Base-by-base conservation (phyloP, 768 basidiomycete genomes). In the Phanerochaete sordida region DNA sequence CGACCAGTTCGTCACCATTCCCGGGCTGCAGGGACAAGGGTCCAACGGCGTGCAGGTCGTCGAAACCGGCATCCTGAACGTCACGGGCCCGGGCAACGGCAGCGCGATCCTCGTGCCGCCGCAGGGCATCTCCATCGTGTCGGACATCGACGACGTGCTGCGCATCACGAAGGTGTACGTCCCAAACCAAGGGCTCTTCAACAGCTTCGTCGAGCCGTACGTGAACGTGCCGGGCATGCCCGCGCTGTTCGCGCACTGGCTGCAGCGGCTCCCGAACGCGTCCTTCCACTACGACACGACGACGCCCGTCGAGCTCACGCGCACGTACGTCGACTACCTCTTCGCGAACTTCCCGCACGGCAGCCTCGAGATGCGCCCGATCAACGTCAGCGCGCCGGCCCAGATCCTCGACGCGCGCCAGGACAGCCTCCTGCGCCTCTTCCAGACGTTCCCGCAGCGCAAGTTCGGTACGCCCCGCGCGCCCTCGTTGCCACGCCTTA, bases 211-310 rank as follows among this genome's bases (percentile, higher is more conserved):
- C 11, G 61, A 68, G 53, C 66, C 68, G 12, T 74, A 67, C 57
- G 66, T 65, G 5, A 67, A 68, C 49, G 67, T 73, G 51, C 65
- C 67, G 39, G 66, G 69, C 28, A 68, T 74, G 60, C 68, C 71
- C 19, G 68, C 68, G 27, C 65, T 73, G 9, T 70, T 65, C 62
- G 63, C 66, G 43, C 59, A 69, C 51, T 72, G 72, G 71, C 58
- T 59, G 60, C 64, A 48, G 54, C 59, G 16, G 8, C 62, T 69
- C 9, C 68, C 69, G 23, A 52, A 63, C 26, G 64, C 62, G 16
- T 68, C 73, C 26, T 74, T 74, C 67, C 73, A 74, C 63, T 74
- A 74, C 62, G 69, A 73, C 43, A 74, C 72, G 4, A 74, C 73
- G 35, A 71, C 70, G 30, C 72, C 73, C 21, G 70, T 73, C 44